Evolutionary conservation across 1,284 basidiomycete species (phyloP).

Genomic region (Malassezia japonica): DNA sequence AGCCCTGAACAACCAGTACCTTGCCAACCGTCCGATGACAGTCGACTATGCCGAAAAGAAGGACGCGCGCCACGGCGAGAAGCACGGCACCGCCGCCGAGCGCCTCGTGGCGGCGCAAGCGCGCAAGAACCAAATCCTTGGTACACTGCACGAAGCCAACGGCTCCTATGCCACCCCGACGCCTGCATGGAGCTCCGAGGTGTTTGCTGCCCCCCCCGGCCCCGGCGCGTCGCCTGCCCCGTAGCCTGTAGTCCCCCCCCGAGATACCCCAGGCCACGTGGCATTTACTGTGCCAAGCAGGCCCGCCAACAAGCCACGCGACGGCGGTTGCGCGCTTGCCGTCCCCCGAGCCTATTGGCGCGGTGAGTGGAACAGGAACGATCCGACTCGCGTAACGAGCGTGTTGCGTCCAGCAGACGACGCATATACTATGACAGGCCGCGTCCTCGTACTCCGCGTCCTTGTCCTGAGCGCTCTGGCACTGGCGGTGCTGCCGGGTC

Average conservation of each 20-base stretch:
- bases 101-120: slow-evolving; percentile 88
- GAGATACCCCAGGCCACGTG: too few relatives aligned
- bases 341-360: too few relatives aligned
- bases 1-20: slow-evolving; percentile 90
- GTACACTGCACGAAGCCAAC: slow-evolving; percentile 38
- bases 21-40: slow-evolving; percentile 93
- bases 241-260: neutral
- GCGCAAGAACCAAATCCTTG: slow-evolving; percentile 80
- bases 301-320: too few relatives aligned
- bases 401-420: too few relatives aligned
- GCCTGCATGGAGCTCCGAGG: neutral
- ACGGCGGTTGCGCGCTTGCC: too few relatives aligned
- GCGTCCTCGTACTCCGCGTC: neutral
- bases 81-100: slow-evolving; percentile 90
- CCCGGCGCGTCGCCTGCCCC: too few relatives aligned
- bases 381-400: too few relatives aligned
- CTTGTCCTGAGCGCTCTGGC: neutral
- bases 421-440: slow-evolving; percentile 1
- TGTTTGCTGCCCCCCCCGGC: neutral
- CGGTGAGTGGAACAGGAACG: too few relatives aligned
- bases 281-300: too few relatives aligned
- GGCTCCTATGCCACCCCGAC: neutral
- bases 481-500: neutral
- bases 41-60: slow-evolving; percentile 99
- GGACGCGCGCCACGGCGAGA: slow-evolving; percentile 90